Conservation (phyloP, 768 basidiomycete species). For the Dacryopinax spathularia region DNA sequence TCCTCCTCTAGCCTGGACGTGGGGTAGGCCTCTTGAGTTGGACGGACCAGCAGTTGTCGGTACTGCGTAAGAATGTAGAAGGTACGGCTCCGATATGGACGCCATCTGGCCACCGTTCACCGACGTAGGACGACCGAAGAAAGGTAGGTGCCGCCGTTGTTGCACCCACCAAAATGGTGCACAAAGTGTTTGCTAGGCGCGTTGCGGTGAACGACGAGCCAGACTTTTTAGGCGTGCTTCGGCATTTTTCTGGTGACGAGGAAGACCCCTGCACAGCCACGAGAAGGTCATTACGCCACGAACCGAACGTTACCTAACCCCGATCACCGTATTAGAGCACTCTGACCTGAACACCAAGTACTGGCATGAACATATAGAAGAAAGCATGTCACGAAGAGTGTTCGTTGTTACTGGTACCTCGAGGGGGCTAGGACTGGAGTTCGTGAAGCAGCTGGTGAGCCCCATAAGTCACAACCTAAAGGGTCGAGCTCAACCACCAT, state of each 20-base stretch:
- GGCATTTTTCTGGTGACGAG: not conserved
- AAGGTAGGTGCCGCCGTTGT: too few species aligned
- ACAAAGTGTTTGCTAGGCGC: too few species aligned
- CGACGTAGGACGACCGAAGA: not conserved
- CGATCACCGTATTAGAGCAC: not conserved
- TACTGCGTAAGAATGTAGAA: not conserved
- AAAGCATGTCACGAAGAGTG: not conserved
- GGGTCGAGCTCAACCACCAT: not conserved
- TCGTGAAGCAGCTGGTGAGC: conserved; percentile 17
- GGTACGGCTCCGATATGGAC: not conserved
- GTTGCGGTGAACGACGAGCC: not conserved
- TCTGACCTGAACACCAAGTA: not conserved
- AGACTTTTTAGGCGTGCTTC: not conserved
- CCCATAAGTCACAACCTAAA: not conserved
- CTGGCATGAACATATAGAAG: not conserved
- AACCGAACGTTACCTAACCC: not conserved
- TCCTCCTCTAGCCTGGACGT: not conserved
- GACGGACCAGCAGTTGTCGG: not conserved
- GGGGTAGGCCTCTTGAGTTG: not conserved
- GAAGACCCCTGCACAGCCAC: not conserved
- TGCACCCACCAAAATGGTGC: too few species aligned
- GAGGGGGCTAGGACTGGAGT: conserved; percentile 13
- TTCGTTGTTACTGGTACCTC: not conserved
- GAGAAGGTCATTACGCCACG: not conserved
- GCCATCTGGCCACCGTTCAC: not conserved